Evolutionary conservation across 2,329 filamentous ascomycete species (phyloP).

Genomic region (Zasmidium cellare): DNA sequence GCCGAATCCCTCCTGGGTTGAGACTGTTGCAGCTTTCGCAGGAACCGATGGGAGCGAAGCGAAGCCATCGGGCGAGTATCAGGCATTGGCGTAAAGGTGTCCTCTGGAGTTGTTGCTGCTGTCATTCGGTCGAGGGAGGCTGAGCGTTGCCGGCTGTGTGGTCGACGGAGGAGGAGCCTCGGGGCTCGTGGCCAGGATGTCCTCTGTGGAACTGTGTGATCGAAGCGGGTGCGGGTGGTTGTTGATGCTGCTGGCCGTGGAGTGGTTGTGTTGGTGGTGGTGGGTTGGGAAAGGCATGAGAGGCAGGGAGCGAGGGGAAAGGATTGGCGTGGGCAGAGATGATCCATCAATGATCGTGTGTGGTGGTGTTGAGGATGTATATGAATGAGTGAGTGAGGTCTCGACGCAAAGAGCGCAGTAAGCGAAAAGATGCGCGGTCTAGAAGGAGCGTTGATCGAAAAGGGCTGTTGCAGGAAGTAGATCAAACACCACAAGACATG

Average conservation of each 20-base stretch:
- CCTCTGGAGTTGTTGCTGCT: conserved; percentile 1
- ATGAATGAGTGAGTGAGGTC: not conserved
- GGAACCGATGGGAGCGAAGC: conserved; percentile 9
- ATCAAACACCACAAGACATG: not conserved
- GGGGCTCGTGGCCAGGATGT: conserved; percentile 17
- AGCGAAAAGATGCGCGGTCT: not conserved
- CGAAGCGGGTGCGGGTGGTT: conserved; percentile 18
- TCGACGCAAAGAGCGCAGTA: not conserved
- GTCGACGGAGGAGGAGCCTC: not conserved
- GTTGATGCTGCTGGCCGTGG: conserved; percentile 3
- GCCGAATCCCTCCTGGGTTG: conserved; percentile 23
- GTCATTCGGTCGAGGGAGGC: conserved; percentile 12
- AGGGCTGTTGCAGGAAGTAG: not conserved
- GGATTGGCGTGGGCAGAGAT: conserved; percentile 31
- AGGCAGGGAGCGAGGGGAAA: conserved; percentile 32
- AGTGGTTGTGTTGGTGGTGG: conserved; percentile 5
- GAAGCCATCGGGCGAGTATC: conserved; percentile 3
- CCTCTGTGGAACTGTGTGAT: conserved; percentile 18
- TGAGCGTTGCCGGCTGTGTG: conserved; percentile 5
- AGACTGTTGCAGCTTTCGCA: conserved; percentile 3
- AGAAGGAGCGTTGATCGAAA: not conserved
- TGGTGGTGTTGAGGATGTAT: not conserved
- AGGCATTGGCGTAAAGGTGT: conserved; percentile 11
- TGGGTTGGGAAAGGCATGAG: conserved; percentile 29
- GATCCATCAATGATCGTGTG: conserved; percentile 25